Conservation (phyloP, 2,329 filamentous ascomycete species). For the Penicillium olsonii region DNA sequence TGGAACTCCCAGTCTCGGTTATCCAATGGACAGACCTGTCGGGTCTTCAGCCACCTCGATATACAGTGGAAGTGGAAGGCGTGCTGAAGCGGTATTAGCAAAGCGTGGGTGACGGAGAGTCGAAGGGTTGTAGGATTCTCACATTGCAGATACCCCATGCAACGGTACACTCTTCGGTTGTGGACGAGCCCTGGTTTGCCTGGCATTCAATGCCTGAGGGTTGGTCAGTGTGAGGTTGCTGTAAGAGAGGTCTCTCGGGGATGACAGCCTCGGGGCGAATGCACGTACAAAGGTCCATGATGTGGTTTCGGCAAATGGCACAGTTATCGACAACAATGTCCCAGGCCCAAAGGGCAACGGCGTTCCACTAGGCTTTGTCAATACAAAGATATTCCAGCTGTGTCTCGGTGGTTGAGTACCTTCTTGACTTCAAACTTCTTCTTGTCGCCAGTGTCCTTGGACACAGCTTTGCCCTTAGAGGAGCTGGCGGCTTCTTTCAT, state of each 20-base stretch:
- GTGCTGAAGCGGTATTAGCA: conserved; percentile 61
- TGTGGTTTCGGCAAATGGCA: conserved; percentile 98
- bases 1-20: conserved; percentile 99
- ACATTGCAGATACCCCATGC: conserved; percentile 99
- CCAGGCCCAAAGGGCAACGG: conserved; percentile 97
- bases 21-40: conserved; percentile 95
- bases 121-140: conserved; percentile 43
- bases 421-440: conserved; percentile 99
- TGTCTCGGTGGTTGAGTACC: conserved; percentile 53
- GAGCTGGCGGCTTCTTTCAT: conserved; percentile 76
- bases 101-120: neutral
- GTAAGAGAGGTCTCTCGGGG: neutral
- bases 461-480: conserved; percentile 56
- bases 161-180: conserved; percentile 96
- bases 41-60: conserved; percentile 97
- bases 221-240: conserved; percentile 15
- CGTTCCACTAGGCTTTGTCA: conserved; percentile 76
- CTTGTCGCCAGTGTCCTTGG: conserved; percentile 68
- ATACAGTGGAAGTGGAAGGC: conserved; percentile 99
- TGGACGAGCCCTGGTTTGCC: conserved; percentile 95
- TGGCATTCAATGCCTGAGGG: conserved; percentile 93
- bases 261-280: neutral
- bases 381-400: conserved; percentile 1
- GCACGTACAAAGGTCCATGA: conserved; percentile 91
- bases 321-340: conserved; percentile 99